Base-by-base conservation (phyloP, 345 rosid species). In the Anastatica hierochuntica region DNA sequence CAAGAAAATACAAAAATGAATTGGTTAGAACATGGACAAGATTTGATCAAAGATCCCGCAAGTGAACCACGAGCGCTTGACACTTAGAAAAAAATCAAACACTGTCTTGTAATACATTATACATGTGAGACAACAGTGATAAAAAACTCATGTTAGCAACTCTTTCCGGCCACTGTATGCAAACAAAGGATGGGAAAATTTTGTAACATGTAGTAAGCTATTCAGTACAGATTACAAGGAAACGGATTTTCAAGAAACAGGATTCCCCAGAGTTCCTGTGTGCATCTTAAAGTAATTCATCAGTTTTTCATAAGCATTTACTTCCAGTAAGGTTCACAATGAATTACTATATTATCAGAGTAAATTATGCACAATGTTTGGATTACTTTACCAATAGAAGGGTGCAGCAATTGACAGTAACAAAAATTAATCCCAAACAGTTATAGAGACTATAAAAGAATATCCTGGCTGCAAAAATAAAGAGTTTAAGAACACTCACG, bases 401-500 rank as follows among this genome's bases (percentile, higher is more conserved):
- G 40, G 40, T 55, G 61, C 20, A 43, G 41, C 42, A 56, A 19
- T 30, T 18, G 40, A 33, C 33, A 43, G 31, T 42, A 19, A 43
- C 14, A 41, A 31, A 17, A 29, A 19, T 13, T 26, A 15, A 15
- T 27, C 21, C 31, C 6, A 35, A 23, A 38, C 20, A 37, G 14
- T 7, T 38, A 38, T 24, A 29, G 17, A 56, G 41, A 54, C 47
- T 26, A 27, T 30, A 54, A 11, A 41, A 30, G 11, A n/a, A 55
- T 21, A 17, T 19, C 10, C 20, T 43, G 33, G 21, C 13, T 30
- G 41, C 17, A 18, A 43, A 21, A 37, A 21, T 34, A 43, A 57
- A 23, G 46, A 34, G 37, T 60, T 43, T 14, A 43, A 66, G 69
- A 53, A 64, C 54, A 81, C 95, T 83, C 69, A 92, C 96, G 68